Evolutionary conservation across 495 filamentous ascomycete genomes (phyloP).

Genomic region (Penicillium chermesinum): DNA sequence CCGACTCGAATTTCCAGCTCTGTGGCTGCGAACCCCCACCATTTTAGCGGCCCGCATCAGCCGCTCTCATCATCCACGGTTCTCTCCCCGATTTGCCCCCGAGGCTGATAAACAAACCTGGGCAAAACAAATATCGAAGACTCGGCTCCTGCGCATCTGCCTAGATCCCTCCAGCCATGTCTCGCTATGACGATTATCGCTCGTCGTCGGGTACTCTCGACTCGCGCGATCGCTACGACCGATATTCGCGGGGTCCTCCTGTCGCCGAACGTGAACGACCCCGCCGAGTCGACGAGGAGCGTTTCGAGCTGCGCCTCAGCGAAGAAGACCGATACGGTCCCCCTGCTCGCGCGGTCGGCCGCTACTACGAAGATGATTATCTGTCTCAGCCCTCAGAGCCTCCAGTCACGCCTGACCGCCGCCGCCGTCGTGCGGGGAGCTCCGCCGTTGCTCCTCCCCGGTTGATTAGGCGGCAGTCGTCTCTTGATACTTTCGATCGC

Average conservation of each 20-base stretch:
- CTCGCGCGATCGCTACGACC: slow-evolving; percentile 43
- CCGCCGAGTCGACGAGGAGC: slow-evolving; percentile 43
- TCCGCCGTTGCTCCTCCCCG: slow-evolving; percentile 49
- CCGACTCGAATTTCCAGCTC: too few relatives aligned
- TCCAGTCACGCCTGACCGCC: slow-evolving; percentile 36
- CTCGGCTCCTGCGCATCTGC: not conserved
- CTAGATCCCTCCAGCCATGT: slow-evolving; percentile 29
- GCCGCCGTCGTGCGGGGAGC: slow-evolving; percentile 34
- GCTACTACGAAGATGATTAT: slow-evolving; percentile 48
- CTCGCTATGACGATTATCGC: slow-evolving; percentile 44
- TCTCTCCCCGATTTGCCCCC: not conserved
- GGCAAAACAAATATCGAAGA: slow-evolving; percentile 2
- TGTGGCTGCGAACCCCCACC: not conserved
- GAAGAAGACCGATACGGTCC: slow-evolving; percentile 55
- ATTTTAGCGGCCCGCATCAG: not conserved
- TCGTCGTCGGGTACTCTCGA: slow-evolving; percentile 38
- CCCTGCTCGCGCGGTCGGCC: slow-evolving; percentile 43
- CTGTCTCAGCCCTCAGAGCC: slow-evolving; percentile 38
- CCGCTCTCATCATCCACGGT: not conserved
- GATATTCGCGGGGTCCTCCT: slow-evolving; percentile 38
- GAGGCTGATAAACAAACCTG: not conserved
- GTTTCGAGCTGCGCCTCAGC: slow-evolving; percentile 48
- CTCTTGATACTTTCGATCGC: slow-evolving; percentile 68
- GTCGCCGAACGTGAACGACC: slow-evolving; percentile 44
- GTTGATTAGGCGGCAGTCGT: slow-evolving; percentile 60